Percentiles rank a stretch among this genome's conserved stretches.
Conservation (phyloP, 2,329 filamentous ascomycete genomes). For the Fusarium transvaalense region DNA sequence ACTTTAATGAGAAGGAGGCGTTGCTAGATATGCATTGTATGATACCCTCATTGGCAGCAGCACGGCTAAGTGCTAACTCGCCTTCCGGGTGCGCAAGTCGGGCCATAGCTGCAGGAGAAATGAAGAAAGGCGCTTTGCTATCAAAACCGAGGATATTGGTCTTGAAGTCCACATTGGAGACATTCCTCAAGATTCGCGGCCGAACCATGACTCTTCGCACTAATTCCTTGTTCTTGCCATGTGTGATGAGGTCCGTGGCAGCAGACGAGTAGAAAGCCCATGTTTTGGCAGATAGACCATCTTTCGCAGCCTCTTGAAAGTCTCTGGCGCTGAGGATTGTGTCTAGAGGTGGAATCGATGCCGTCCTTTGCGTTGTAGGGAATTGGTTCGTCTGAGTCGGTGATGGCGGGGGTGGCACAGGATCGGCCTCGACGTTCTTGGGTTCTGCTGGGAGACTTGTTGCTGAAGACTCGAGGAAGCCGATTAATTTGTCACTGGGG, state of each 20-base stretch:
- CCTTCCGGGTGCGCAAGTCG: conserved; percentile 73
- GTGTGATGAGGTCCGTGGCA: conserved; percentile 70
- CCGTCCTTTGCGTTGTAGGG: neutral
- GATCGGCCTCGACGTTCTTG: neutral
- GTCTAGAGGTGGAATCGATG: neutral
- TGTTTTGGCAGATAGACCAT: conserved; percentile 69
- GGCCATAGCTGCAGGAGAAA: conserved; percentile 74
- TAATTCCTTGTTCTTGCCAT: conserved; percentile 65
- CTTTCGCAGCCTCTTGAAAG: conserved; percentile 68
- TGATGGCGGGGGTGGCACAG: neutral
- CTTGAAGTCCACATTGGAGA: conserved; percentile 62
- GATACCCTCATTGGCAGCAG: conserved; percentile 43
- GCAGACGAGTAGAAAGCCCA: conserved; percentile 78
- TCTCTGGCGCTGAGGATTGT: conserved; percentile 53
- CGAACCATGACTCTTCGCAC: conserved; percentile 70
- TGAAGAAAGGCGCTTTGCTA: conserved; percentile 70
- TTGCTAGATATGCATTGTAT: conserved; percentile 47
- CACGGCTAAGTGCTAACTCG: conserved; percentile 56
- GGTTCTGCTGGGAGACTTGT: neutral
- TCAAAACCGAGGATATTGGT: conserved; percentile 67
- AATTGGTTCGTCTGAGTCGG: neutral
- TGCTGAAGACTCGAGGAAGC: conserved; percentile 57
- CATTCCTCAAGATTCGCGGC: conserved; percentile 68
- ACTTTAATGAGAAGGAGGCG: conserved; percentile 43
- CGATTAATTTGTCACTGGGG: conserved; percentile 61